Evolutionary conservation across 257 asterid genomes (phyloP), one percentile per base, ranked within the genome.

Genomic region (Anisodus tanguticus): DNA sequence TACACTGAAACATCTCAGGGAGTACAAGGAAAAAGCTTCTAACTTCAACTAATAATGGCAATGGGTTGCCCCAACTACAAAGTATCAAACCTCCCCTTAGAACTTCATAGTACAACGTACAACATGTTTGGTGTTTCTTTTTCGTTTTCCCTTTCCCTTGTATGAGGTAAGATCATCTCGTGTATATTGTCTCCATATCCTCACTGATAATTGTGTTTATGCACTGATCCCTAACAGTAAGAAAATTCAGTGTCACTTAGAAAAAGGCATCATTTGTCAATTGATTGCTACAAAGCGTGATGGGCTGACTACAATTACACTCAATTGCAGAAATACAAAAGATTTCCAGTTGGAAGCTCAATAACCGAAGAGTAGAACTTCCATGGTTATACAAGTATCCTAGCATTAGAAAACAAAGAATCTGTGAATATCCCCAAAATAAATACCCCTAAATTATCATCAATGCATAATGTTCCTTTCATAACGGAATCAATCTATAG

Each of bases 381-480:
- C 77, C 37, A 39, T 15, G 11, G 51, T 15, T 68, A 37, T 37
- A 66, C 47, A 66, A 68, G 76, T 15, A 37, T 37, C 76, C 6
- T 37, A 68, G 49, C 51, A 68, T 13, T 37, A 37, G 22, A 68
- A 19, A 68, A 68, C 76, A 68, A 68, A 68, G 51, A 9, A 68
- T 15, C 26, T 37, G n/a, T 37, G 51, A 68, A 37, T 68, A 68
- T 68, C 31, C 72, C 49, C 76, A 68, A 37, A 68, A 68, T 7
- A 37, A 35, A 6, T 8, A 51, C 9, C 51, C 51, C 12, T 68
- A 68, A 19, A 15, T 68, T 68, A 68, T 37, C 51, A 10, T 67
- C 74, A 67, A 37, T 35, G 74, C 74, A 67, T 67, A 68, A 37
- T 37, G 51, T 37, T 68, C 76, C 49, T 68, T 68, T 19, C 76